Base-by-base conservation (phyloP, 306 rosid genomes). In the Elaeagnus macrophylla region DNA sequence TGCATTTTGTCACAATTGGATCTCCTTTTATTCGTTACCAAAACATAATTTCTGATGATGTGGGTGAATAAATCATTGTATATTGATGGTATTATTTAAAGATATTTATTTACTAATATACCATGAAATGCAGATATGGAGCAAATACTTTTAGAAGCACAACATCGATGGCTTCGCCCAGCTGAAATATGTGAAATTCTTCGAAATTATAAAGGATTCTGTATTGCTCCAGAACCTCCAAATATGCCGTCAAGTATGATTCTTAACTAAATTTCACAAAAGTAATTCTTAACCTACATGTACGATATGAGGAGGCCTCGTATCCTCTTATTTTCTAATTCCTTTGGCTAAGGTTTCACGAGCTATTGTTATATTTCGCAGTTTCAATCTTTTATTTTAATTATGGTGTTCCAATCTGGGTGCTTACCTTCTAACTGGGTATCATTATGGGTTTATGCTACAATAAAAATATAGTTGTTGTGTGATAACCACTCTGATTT, bases 141-240 rank as follows among this genome's bases (percentile, higher is more conserved):
- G 53, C 89, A 80, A 53, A 78, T 82, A 57, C 67, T 76, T 32
- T 8, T 55, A n/a, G 93, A 89, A 72, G 97, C 95, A 39, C 85
- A 85, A 20, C 71, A 78, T 62, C 84, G 97, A 72, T 89, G 97
- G 97, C 69, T 89, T 18, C 97, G 95, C 36, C 95, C 95, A 25
- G 89, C 83, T 57, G 95, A 89, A 69, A 82, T 89, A 59, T 89
- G 95, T 51, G 85, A 73, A 80, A 82, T 89, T 76, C 95, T 89
- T 48, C 65, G 67, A 47, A 89, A 89, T 52, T 71, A 74, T 61
- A 64, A 54, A 5, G 63, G 47, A 19, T 85, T 85, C 57, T 64
- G 8, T 52, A 76, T 89, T 70, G 45, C 86, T 68, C 42, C 84
- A 19, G 80, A 78, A 53, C 97, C 97, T 70, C 78, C 86, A 39